Conservation (phyloP, 2,329 filamentous ascomycete species). For the Cytospora leucostoma region DNA sequence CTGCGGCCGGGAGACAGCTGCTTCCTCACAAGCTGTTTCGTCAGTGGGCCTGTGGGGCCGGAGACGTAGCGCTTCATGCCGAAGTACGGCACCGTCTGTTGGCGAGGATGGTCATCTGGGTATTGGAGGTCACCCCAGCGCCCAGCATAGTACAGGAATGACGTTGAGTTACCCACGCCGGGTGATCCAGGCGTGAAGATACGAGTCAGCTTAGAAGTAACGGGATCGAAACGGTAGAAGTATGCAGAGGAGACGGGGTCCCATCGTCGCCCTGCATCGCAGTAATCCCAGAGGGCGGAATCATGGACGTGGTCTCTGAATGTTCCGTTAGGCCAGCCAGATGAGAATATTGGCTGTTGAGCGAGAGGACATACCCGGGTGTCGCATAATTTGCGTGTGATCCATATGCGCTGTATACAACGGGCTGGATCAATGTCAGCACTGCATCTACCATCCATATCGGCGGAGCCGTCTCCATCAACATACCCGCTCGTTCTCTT, state of each 20-base stretch:
- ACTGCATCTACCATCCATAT: not conserved
- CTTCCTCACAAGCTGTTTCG: conserved; percentile 39
- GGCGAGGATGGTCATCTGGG: conserved; percentile 37
- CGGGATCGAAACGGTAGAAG: conserved; percentile 39
- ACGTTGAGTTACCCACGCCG: conserved; percentile 34
- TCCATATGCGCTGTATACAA: conserved; percentile 39
- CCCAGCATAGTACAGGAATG: conserved; percentile 39
- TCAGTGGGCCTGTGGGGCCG: conserved; percentile 37
- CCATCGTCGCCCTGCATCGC: conserved; percentile 38
- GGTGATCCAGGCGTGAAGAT: conserved; percentile 24
- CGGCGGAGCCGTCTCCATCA: not conserved
- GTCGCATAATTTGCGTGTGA: conserved; percentile 40
- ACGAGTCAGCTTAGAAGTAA: conserved; percentile 30
- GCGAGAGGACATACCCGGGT: conserved; percentile 32
- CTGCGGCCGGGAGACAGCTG: conserved; percentile 36
- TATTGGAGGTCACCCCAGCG: conserved; percentile 40
- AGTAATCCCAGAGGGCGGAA: conserved; percentile 37
- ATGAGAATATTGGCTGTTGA: rapidly evolving
- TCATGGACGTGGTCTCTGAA: conserved; percentile 39
- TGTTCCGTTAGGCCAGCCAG: not conserved
- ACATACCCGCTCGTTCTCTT: conserved; percentile 35
- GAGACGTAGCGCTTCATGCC: conserved; percentile 38
- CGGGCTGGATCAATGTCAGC: conserved; percentile 32
- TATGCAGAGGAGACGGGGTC: conserved; percentile 41
- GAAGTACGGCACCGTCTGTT: conserved; percentile 36